A percentile compares a stretch with the other conserved stretches of the same genome.
Evolutionary conservation across 1,139 yeast species (phyloP).

Genomic region (Yamadazyma aaseri): DNA sequence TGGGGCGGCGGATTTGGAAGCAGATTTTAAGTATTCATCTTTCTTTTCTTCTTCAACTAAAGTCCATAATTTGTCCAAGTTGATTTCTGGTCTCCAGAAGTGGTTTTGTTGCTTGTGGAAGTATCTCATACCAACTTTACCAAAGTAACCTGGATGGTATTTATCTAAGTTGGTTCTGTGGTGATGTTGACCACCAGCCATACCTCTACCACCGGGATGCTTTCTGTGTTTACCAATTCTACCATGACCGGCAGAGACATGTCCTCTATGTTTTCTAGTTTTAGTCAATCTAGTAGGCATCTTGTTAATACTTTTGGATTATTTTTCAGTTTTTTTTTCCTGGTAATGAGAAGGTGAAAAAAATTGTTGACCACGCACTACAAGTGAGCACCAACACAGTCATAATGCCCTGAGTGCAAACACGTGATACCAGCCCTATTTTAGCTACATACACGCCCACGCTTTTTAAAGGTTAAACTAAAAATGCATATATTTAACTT

Average conservation of each 20-base stretch:
- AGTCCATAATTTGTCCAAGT: slow-evolving; percentile 99
- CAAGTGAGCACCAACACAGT: not conserved
- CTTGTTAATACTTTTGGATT: not conserved
- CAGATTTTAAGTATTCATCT: slow-evolving; percentile 86
- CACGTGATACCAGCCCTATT: too few species aligned
- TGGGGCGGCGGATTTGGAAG: slow-evolving; percentile 92
- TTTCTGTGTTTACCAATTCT: slow-evolving; percentile 99
- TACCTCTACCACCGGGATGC: slow-evolving; percentile 99
- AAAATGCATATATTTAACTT: not conserved
- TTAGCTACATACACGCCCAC: not conserved
- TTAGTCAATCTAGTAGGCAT: slow-evolving; percentile 99
- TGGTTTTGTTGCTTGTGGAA: slow-evolving; percentile 97
- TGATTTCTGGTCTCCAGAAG: slow-evolving; percentile 97
- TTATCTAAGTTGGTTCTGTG: slow-evolving; percentile 99
- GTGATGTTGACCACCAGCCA: slow-evolving; percentile 99
- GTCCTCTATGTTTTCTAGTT: slow-evolving; percentile 99
- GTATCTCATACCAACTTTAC: slow-evolving; percentile 99
- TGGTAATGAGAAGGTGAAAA: slow-evolving; percentile 3
- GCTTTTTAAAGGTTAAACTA: not conserved
- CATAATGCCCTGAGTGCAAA: not conserved
- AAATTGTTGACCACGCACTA: not conserved
- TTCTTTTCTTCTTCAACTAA: slow-evolving; percentile 92
- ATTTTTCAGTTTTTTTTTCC: slow-evolving; percentile 2
- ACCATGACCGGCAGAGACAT: slow-evolving; percentile 99
- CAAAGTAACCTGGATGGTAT: slow-evolving; percentile 99